Conservation (phyloP, 2,329 filamentous ascomycete species). For the Pseudocercospora fuligena region DNA sequence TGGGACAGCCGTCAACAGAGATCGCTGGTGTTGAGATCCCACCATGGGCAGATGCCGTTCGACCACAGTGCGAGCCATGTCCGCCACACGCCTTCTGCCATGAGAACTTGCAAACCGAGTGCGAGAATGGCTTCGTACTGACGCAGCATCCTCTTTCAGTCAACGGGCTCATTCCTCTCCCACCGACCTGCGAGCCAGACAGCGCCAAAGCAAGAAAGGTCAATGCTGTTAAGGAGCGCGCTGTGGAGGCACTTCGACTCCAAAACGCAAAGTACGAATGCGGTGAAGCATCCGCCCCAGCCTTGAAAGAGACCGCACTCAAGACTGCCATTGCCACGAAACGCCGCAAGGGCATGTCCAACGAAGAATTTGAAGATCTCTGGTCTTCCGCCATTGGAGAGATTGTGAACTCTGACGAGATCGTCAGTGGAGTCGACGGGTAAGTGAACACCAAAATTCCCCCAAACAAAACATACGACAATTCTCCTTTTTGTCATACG, state of each 20-base stretch:
- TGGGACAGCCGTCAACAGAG: slow-evolving; percentile 67
- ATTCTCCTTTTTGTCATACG: slow-evolving; percentile 6
- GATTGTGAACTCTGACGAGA: slow-evolving; percentile 66
- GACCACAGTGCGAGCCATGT: slow-evolving; percentile 87
- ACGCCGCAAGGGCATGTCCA: slow-evolving; percentile 80
- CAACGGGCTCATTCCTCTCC: slow-evolving; percentile 78
- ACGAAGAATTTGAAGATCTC: slow-evolving; percentile 89
- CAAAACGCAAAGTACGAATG: slow-evolving; percentile 90
- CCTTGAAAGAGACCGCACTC: slow-evolving; percentile 71
- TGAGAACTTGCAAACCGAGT: slow-evolving; percentile 74
- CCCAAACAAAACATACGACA: slow-evolving; percentile 11
- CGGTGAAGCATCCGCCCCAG: slow-evolving; percentile 71
- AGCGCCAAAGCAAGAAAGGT: slow-evolving; percentile 88
- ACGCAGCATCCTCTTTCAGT: slow-evolving; percentile 83
- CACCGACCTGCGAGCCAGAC: slow-evolving; percentile 92
- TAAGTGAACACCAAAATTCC: slow-evolving; percentile 52
- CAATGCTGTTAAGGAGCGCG: slow-evolving; percentile 84
- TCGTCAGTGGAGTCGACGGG: slow-evolving; percentile 61
- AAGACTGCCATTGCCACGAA: slow-evolving; percentile 77
- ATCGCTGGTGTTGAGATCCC: slow-evolving; percentile 70
- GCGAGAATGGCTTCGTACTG: slow-evolving; percentile 85
- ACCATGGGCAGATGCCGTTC: slow-evolving; percentile 69
- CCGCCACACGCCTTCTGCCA: slow-evolving; percentile 90
- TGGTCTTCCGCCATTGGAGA: slow-evolving; percentile 77
- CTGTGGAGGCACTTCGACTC: slow-evolving; percentile 83